Conservation (phyloP, 148 eudicot species). For the Drosera capensis region DNA sequence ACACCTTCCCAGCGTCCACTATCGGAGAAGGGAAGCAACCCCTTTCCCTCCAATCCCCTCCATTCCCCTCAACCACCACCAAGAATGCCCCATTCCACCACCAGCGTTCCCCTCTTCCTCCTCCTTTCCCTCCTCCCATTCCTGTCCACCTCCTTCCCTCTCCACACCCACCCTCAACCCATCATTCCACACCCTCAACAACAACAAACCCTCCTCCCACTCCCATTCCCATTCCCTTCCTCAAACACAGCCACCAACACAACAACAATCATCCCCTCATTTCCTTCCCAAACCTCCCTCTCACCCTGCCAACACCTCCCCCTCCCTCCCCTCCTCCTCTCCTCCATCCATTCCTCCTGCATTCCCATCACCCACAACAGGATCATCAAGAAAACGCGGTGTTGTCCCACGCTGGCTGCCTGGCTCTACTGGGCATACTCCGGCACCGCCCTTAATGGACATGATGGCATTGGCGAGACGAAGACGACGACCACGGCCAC, state of each 20-base stretch:
- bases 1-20: no score
- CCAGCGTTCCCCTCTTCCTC: constrained; percentile 11
- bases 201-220: constrained; percentile 16
- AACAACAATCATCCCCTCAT: no score
- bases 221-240: constrained; percentile 32
- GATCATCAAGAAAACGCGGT: constrained; percentile 26
- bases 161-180: constrained; percentile 32
- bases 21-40: no score
- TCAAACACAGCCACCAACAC: no score
- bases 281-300: constrained; percentile 22
- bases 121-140: constrained; percentile 15
- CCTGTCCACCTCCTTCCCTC: constrained; percentile 7
- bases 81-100: no score
- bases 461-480: not conserved
- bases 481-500: constrained; percentile 1
- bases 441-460: constrained; percentile 21
- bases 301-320: no score
- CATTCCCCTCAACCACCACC: no score
- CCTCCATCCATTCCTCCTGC: constrained; percentile 38
- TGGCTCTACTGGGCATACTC: constrained; percentile 77
- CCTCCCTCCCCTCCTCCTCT: constrained; percentile 22
- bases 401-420: constrained; percentile 81
- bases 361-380: constrained; percentile 3
- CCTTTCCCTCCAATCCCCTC: no score
- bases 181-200: constrained; percentile 5